Percentiles rank a stretch among this genome's conserved stretches.
These are phyloP conservation scores for Erysiphe pulchra DNA, from an alignment of 2,329 filamentous ascomycete genomes.

Conservation along the genomic window DNA sequence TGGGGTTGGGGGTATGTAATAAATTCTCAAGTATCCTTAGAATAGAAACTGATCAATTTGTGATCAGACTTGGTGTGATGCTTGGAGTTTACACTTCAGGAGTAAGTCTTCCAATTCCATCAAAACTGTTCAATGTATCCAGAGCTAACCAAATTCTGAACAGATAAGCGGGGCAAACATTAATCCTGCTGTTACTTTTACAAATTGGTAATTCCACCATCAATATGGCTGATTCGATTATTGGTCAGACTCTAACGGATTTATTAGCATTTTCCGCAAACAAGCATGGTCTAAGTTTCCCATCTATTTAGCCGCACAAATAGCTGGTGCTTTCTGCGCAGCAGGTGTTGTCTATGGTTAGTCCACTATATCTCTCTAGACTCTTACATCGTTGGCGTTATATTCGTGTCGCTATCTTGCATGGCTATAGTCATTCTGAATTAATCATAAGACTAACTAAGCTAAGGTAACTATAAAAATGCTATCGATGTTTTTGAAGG, in stretches of 20 bases:
- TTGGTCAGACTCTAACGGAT: not conserved
- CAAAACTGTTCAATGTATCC: not conserved
- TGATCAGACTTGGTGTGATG: conserved; percentile 36
- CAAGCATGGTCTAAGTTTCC: conserved; percentile 46
- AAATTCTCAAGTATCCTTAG: not conserved
- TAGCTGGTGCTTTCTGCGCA: conserved; percentile 39
- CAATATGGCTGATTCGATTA: not conserved
- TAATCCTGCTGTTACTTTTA: conserved; percentile 44
- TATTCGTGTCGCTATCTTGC: not conserved
- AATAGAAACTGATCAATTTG: conserved; percentile 1
- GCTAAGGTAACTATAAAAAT: conserved; percentile 31
- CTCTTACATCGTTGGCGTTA: not conserved
- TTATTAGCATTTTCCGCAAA: conserved; percentile 27
- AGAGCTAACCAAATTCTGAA: not conserved
- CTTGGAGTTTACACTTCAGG: conserved; percentile 38
- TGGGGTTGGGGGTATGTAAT: conserved; percentile 12
- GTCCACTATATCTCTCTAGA: not conserved
- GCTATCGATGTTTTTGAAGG: conserved; percentile 45
- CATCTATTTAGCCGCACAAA: conserved; percentile 35
- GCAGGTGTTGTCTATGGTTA: conserved; percentile 19
- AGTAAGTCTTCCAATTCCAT: conserved; percentile 18
- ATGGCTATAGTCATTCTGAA: not conserved
- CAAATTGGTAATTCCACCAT: conserved; percentile 25
- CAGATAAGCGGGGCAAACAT: conserved; percentile 30
- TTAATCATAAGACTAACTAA: not conserved